phyloP scores from a whole-genome alignment of 1,284 basidiomycete species.

The Anthracocystis setariae region DNA sequence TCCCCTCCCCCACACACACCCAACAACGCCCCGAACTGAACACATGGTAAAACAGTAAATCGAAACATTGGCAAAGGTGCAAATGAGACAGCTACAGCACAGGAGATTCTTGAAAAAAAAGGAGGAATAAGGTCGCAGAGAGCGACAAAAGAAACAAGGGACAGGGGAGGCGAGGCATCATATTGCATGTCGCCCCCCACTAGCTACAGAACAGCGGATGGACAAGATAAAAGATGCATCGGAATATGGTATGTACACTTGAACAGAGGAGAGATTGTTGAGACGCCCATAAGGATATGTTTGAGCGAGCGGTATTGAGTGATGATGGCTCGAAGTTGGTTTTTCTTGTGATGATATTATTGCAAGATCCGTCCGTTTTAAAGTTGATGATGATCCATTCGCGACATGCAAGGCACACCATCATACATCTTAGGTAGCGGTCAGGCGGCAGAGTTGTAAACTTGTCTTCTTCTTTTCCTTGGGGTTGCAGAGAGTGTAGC shows the following conservation, averaged over 20 bases:
- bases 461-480: too few species aligned
- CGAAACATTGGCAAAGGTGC: slow-evolving; percentile 20
- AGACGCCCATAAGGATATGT: background rate
- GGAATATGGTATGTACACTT: slow-evolving; percentile 23
- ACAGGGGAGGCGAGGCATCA: background rate
- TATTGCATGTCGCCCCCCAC: slow-evolving; percentile 6
- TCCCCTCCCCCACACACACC: too few species aligned
- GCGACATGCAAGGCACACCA: background rate
- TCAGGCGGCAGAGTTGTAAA: background rate
- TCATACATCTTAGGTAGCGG: background rate
- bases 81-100: slow-evolving; percentile 46
- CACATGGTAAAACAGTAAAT: slow-evolving; percentile 13
- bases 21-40: too few species aligned
- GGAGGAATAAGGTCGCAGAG: background rate
- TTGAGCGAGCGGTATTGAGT: slow-evolving; percentile 5
- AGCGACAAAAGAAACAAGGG: background rate
- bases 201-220: too few species aligned
- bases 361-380: slow-evolving; percentile 14
- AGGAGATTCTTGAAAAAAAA: slow-evolving; percentile 11
- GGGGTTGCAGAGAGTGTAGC: background rate
- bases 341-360: slow-evolving; percentile 4
- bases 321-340: background rate
- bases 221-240: slow-evolving; percentile 21
- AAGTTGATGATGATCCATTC: background rate
- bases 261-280: slow-evolving; percentile 1